Percentiles rank a stretch among this genome's conserved stretches.
Evolutionary conservation across 2,329 filamentous ascomycete genomes (phyloP).

Genomic region (Xylariaceae sp.): DNA sequence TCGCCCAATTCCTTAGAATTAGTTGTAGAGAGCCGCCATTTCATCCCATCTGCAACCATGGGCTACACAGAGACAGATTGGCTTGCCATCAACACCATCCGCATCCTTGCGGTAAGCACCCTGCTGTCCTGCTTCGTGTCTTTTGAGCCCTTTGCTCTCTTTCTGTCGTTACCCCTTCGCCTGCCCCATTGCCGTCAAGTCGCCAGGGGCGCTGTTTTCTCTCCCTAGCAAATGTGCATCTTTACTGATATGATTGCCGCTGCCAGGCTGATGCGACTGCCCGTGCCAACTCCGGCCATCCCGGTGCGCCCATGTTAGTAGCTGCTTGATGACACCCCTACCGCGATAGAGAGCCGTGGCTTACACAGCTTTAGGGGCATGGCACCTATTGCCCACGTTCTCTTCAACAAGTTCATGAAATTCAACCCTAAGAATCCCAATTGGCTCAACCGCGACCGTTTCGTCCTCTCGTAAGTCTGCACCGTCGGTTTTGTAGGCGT

Average conservation of each 20-base stretch:
- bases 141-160: not conserved
- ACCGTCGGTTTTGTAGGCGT: not conserved
- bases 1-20: constrained; percentile 6
- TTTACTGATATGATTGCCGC: constrained; percentile 21
- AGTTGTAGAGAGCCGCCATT: constrained; percentile 16
- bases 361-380: constrained; percentile 54
- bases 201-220: constrained; percentile 14
- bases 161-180: constrained; percentile 21
- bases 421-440: constrained; percentile 99
- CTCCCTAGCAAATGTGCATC: not conserved
- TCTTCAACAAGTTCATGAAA: constrained; percentile 98
- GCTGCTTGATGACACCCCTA: not conserved
- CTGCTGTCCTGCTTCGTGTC: constrained; percentile 18
- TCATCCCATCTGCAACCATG: constrained; percentile 57
- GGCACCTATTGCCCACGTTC: constrained; percentile 92
- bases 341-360: constrained; percentile 8
- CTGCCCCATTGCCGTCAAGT: constrained; percentile 33
- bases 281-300: constrained; percentile 95
- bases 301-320: constrained; percentile 88
- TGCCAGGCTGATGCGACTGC: constrained; percentile 92
- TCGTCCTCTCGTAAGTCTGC: constrained; percentile 86
- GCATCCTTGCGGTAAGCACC: constrained; percentile 78
- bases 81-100: constrained; percentile 97
- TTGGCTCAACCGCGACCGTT: constrained; percentile 96
- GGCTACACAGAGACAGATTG: constrained; percentile 82